phyloP scores from a whole-genome alignment of 2,329 filamentous ascomycete genomes.

The Colletotrichum magnum region DNA sequence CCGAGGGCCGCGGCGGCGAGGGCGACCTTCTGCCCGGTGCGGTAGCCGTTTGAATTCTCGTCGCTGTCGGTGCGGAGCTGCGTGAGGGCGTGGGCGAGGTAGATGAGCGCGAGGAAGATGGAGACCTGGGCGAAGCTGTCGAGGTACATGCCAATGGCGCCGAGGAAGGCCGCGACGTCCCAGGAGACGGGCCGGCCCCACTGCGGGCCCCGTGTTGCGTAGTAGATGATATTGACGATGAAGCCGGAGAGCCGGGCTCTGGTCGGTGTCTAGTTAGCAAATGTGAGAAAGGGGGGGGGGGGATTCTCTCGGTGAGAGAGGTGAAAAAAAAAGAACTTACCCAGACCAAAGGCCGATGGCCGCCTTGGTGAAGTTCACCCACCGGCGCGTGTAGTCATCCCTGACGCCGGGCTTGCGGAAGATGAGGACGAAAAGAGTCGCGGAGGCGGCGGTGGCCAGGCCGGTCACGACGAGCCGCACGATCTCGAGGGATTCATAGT shows the following conservation, averaged over 20 bases:
- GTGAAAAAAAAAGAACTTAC: constrained; percentile 41
- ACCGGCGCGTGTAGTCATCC: constrained; percentile 45
- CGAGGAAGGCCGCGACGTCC: background rate
- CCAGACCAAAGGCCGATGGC: constrained; percentile 44
- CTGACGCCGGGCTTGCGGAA: constrained; percentile 43
- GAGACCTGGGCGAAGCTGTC: constrained; percentile 5
- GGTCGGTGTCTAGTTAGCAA: no score
- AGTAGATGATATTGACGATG: background rate
- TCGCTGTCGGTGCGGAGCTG: constrained; percentile 2
- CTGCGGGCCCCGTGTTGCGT: background rate
- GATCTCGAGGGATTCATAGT: constrained; percentile 15
- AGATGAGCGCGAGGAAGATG: constrained; percentile 37
- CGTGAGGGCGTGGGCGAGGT: constrained; percentile 32
- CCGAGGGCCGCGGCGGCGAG: constrained; percentile 12
- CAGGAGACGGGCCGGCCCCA: background rate
- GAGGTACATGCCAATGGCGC: background rate
- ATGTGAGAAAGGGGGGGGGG: no score
- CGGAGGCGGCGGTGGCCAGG: constrained; percentile 39
- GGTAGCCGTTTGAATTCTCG: background rate
- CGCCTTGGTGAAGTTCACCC: constrained; percentile 44
- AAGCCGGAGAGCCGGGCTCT: background rate
- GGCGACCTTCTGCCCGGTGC: background rate
- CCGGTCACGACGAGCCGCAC: constrained; percentile 40
- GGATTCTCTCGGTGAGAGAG: no score
- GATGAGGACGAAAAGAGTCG: constrained; percentile 43